Conservation (phyloP, 1,284 basidiomycete species). For the Irpex sp. region DNA sequence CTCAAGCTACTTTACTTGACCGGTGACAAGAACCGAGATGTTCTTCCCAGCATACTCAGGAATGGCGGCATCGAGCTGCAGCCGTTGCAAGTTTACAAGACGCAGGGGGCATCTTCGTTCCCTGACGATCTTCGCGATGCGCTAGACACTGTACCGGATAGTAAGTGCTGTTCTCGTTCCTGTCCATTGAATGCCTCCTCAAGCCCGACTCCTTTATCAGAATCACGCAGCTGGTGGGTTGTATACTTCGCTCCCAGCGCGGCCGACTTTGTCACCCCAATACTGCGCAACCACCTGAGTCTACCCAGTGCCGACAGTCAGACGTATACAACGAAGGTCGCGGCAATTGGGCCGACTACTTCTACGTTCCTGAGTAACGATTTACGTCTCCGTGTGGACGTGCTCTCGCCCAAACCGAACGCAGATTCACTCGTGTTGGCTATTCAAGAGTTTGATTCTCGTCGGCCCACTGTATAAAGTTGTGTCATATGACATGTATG, state of each 20-base stretch:
- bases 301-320: constrained; percentile 14
- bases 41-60: constrained; percentile 48
- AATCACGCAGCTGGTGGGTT: constrained; percentile 53
- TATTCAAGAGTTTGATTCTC: constrained; percentile 24
- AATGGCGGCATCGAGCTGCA: constrained; percentile 42
- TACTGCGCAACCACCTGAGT: constrained; percentile 43
- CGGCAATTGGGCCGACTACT: constrained; percentile 70
- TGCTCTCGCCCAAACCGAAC: constrained; percentile 50
- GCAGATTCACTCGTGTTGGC: constrained; percentile 46
- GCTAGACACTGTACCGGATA: constrained; percentile 24
- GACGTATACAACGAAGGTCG: constrained; percentile 27
- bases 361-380: constrained; percentile 44
- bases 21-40: constrained; percentile 80
- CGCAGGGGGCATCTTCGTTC: constrained; percentile 52
- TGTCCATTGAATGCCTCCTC: not conserved
- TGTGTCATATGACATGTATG: not conserved
- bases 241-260: constrained; percentile 75
- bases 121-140: constrained; percentile 37
- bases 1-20: constrained; percentile 62
- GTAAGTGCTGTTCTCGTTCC: not conserved
- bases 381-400: constrained; percentile 47
- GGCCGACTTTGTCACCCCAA: constrained; percentile 53
- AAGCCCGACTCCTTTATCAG: not conserved
- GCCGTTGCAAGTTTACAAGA: constrained; percentile 63
- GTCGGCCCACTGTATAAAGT: not conserved